Percentiles rank a stretch among this genome's conserved stretches.
Evolutionary conservation across 352 stramenopile genomes (phyloP).

Genomic region (Phytopythium kandeliae): DNA sequence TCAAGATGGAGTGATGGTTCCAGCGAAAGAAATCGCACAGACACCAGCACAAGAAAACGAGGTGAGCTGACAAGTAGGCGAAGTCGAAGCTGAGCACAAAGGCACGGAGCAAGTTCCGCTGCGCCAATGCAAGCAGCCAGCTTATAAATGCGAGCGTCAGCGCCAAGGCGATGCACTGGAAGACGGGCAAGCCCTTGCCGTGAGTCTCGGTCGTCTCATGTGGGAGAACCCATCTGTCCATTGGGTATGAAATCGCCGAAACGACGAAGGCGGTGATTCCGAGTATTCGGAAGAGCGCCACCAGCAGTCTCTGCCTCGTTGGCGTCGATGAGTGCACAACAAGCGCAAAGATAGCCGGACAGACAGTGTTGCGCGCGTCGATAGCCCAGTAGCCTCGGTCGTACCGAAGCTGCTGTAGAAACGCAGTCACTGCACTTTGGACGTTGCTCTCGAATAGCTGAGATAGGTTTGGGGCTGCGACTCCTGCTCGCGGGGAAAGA

Average conservation of each 20-base stretch:
- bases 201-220: background rate
- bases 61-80: constrained; percentile 22
- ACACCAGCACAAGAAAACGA: constrained; percentile 11
- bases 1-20: constrained; percentile 1
- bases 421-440: background rate
- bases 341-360: constrained; percentile 1
- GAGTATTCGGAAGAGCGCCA: background rate
- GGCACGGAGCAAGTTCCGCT: constrained; percentile 1
- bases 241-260: background rate
- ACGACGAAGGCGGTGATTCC: background rate
- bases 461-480: background rate
- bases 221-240: background rate
- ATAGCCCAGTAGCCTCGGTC: constrained; percentile 2
- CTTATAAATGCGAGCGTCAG: constrained; percentile 4
- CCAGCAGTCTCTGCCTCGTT: background rate
- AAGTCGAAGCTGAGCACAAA: constrained; percentile 21
- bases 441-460: too few species aligned
- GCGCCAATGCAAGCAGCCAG: constrained; percentile 6
- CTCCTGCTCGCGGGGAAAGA: background rate
- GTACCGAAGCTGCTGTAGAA: constrained; percentile 9
- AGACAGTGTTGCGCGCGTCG: constrained; percentile 5
- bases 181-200: background rate
- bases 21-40: constrained; percentile 23
- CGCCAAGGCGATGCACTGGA: background rate
- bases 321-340: background rate